A percentile compares a stretch with the other conserved stretches of the same genome.
These are phyloP conservation scores for Mycosphaerella sp. DNA, from an alignment of 2,329 filamentous ascomycete species.

Conservation along the genomic window DNA sequence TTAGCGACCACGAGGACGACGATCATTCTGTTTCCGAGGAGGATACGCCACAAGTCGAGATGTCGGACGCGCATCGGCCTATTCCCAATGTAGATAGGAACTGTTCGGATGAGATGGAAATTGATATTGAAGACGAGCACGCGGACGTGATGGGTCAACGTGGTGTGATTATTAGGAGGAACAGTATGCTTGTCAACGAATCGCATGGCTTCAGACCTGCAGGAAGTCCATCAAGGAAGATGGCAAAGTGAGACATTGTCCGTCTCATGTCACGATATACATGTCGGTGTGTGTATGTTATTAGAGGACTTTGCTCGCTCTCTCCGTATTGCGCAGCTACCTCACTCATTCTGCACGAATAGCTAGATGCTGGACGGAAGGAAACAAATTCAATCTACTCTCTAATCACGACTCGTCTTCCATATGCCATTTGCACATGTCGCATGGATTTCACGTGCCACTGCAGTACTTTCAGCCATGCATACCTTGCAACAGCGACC, in stretches of 20 bases:
- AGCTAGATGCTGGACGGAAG: slow-evolving; percentile 15
- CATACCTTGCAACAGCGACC: slow-evolving; percentile 3
- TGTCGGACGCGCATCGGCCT: slow-evolving; percentile 25
- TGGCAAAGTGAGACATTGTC: slow-evolving; percentile 12
- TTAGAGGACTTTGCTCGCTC: slow-evolving; percentile 11
- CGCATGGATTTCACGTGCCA: neutral
- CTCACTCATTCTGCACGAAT: slow-evolving; percentile 13
- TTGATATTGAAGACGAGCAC: slow-evolving; percentile 35
- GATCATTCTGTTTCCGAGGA: slow-evolving; percentile 35
- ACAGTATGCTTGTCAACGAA: slow-evolving; percentile 29
- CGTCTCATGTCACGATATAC: slow-evolving; percentile 15
- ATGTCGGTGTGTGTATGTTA: slow-evolving; percentile 3
- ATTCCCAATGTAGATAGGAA: slow-evolving; percentile 21
- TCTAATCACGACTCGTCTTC: neutral
- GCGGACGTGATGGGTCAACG: slow-evolving; percentile 30
- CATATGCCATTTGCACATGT: too few species aligned
- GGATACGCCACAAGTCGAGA: slow-evolving; percentile 24
- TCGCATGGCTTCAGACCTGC: slow-evolving; percentile 17
- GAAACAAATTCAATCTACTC: slow-evolving; percentile 16
- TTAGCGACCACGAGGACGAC: slow-evolving; percentile 48
- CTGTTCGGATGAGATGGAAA: slow-evolving; percentile 31
- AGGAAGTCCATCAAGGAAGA: slow-evolving; percentile 24
- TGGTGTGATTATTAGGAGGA: slow-evolving; percentile 33
- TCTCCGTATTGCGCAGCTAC: slow-evolving; percentile 6
- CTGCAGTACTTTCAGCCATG: neutral